phyloP scores from a whole-genome alignment of 441 rosid species.

The Viola pubescens region DNA sequence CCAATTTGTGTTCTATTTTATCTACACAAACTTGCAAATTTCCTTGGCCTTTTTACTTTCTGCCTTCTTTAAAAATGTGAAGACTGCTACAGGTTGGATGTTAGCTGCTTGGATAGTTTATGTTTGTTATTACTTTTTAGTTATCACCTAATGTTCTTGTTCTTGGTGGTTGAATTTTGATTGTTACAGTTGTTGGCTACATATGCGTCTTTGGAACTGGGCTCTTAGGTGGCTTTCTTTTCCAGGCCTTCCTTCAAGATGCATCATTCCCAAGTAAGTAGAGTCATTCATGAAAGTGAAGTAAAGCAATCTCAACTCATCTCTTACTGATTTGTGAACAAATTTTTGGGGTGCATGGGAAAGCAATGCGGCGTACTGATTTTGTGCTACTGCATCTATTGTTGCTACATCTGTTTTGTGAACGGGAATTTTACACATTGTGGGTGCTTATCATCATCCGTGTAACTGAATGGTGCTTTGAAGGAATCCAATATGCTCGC shows the following conservation, averaged over 20 bases:
- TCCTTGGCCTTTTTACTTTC: conserved; percentile 71
- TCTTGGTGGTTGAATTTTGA: conserved; percentile 11
- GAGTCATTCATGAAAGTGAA: not conserved
- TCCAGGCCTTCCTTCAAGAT: conserved; percentile 65
- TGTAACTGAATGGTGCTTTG: not conserved
- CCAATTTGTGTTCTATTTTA: conserved; percentile 67
- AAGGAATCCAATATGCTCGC: not conserved
- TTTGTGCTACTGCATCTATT: not conserved
- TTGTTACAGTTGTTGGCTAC: conserved; percentile 58
- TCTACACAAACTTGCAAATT: conserved; percentile 79
- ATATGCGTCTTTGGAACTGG: conserved; percentile 79
- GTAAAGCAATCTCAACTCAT: too few relatives aligned
- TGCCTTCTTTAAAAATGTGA: conserved; percentile 63
- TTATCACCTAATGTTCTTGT: conserved; percentile 2
- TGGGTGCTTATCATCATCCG: not conserved
- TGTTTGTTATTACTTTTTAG: too few relatives aligned
- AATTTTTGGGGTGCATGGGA: not conserved
- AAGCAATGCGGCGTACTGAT: not conserved
- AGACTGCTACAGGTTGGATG: conserved; percentile 78
- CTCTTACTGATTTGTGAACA: not conserved
- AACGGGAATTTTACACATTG: not conserved
- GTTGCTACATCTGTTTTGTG: not conserved
- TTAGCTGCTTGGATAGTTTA: conserved; percentile 6
- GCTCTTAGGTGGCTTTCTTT: conserved; percentile 77
- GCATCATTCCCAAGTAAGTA: conserved; percentile 73